These are phyloP conservation scores for Staphylotrichum tortipilum DNA, from an alignment of 495 filamentous ascomycete species.

Conservation along the genomic window DNA sequence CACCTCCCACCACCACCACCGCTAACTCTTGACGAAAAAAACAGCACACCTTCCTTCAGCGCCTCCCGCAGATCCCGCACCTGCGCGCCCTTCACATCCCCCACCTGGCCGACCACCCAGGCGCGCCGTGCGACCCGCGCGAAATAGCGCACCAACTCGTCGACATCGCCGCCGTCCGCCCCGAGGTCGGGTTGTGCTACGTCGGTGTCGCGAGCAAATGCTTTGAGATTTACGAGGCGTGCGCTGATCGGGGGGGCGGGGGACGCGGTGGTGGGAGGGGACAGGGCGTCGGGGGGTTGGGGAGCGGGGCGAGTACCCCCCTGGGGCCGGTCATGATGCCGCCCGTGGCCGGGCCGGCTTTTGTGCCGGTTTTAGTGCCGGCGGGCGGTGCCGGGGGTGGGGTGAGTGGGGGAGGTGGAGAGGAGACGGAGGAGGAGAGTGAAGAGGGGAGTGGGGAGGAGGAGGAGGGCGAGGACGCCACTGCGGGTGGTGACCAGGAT, in stretches of 20 bases:
- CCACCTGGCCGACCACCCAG: constrained; percentile 54
- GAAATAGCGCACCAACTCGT: constrained; percentile 79
- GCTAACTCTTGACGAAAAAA: too few relatives aligned
- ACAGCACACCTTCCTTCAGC: constrained; percentile 82
- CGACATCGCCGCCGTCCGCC: constrained; percentile 78
- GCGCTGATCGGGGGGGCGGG: background rate
- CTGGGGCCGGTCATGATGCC: too few relatives aligned
- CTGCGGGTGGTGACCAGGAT: constrained; percentile 22
- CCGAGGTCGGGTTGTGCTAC: constrained; percentile 76
- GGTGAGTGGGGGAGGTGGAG: background rate
- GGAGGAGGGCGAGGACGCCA: constrained; percentile 25
- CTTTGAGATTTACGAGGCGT: constrained; percentile 76
- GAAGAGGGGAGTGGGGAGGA: constrained; percentile 30
- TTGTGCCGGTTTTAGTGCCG: background rate
- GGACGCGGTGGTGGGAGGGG: background rate
- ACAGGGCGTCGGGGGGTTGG: background rate
- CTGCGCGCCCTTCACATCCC: constrained; percentile 74
- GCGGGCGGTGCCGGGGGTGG: background rate
- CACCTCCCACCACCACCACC: background rate
- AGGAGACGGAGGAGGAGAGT: background rate
- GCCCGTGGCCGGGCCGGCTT: too few relatives aligned
- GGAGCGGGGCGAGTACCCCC: too few relatives aligned
- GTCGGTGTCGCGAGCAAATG: constrained; percentile 75
- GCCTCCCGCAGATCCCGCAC: constrained; percentile 65
- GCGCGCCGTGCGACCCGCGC: constrained; percentile 42